phyloP scores from a whole-genome alignment of 2,329 filamentous ascomycete species.

The Microthyrium microscopicum region DNA sequence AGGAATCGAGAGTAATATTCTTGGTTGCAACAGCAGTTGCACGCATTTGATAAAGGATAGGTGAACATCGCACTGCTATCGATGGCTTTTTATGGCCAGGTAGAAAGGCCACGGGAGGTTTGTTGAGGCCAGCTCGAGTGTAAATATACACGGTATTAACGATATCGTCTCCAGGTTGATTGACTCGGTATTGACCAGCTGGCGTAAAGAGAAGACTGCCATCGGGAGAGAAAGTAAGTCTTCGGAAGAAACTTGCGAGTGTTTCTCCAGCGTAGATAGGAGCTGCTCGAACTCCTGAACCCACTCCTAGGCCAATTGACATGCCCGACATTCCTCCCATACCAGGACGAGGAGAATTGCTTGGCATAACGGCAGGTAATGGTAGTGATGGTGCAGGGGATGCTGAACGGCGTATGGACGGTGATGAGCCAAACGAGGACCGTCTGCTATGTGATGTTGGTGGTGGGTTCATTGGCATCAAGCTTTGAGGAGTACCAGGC shows the following conservation, averaged over 20 bases:
- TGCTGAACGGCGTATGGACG: conserved; percentile 66
- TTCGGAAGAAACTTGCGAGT: conserved; percentile 87
- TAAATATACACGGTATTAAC: conserved; percentile 98
- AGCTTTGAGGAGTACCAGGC: conserved; percentile 80
- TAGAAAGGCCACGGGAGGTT: conserved; percentile 83
- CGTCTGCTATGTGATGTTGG: conserved; percentile 79
- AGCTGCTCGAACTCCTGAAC: conserved; percentile 65
- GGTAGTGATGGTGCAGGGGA: conserved; percentile 91
- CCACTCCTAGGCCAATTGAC: conserved; percentile 7
- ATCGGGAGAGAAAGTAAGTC: conserved; percentile 87
- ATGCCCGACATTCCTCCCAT: conserved; percentile 30
- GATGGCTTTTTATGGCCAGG: conserved; percentile 97
- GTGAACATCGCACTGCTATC: conserved; percentile 87
- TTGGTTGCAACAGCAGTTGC: conserved; percentile 52
- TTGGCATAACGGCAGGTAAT: conserved; percentile 84
- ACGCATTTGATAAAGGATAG: conserved; percentile 69
- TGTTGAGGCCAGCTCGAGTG: conserved; percentile 88
- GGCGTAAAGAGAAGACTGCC: conserved; percentile 87
- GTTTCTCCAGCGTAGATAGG: conserved; percentile 94
- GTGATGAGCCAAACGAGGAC: conserved; percentile 75
- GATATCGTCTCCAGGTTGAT: conserved; percentile 54
- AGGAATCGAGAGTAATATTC: conserved; percentile 89
- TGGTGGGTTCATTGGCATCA: conserved; percentile 91
- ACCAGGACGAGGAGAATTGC: conserved; percentile 41
- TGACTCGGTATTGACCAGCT: conserved; percentile 76